These are phyloP conservation scores for Xylaria grammica DNA, from an alignment of 495 filamentous ascomycete genomes.

Conservation along the genomic window DNA sequence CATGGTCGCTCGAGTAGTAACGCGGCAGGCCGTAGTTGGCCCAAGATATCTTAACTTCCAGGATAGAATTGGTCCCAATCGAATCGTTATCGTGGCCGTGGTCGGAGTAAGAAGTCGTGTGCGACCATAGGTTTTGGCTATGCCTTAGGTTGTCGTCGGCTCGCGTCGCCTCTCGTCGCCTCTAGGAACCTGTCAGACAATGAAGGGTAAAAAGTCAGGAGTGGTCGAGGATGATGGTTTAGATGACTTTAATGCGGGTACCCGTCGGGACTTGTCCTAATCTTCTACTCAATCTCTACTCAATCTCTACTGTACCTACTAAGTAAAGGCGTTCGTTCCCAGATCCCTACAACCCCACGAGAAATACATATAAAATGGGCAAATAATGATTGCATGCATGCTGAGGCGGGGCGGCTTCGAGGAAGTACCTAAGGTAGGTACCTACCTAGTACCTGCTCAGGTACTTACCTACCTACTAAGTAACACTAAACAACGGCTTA, in stretches of 20 bases:
- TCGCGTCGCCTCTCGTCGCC: not conserved
- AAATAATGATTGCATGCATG: conserved; percentile 11
- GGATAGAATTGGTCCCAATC: not conserved
- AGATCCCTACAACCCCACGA: conserved; percentile 6
- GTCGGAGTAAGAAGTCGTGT: not conserved
- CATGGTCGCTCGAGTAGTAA: not conserved
- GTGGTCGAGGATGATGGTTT: not conserved
- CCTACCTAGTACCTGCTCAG: not conserved
- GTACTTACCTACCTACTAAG: too few relatives aligned
- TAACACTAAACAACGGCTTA: too few relatives aligned
- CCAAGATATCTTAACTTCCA: not conserved
- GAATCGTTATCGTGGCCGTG: not conserved
- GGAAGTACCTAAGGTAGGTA: not conserved
- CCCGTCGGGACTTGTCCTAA: conserved; percentile 5
- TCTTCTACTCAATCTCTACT: not conserved
- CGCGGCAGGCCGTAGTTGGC: conserved; percentile 3
- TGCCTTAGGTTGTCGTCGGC: not conserved
- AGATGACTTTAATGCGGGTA: conserved; percentile 8
- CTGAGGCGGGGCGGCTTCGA: not conserved
- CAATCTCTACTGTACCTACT: not conserved
- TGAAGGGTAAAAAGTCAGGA: not conserved
- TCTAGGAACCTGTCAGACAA: not conserved
- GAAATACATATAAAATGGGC: conserved; percentile 14
- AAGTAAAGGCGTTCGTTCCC: not conserved
- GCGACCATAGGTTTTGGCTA: not conserved